phyloP scores from a whole-genome alignment of 495 filamentous ascomycete species.

The Corynascus novoguineensis region DNA sequence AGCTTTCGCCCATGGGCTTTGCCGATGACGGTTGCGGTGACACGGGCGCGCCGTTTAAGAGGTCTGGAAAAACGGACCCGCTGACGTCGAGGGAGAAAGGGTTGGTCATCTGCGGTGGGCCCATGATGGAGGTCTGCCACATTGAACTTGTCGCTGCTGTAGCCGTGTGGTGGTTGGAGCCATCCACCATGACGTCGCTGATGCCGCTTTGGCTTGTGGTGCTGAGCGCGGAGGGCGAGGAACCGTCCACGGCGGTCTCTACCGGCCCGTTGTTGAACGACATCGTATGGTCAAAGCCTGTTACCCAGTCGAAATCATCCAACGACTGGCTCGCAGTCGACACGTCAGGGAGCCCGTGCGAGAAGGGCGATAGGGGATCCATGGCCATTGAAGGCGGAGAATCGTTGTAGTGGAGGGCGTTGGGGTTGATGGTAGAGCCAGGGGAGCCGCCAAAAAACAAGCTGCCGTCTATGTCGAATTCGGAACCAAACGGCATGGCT shows the following conservation, averaged over 20 bases:
- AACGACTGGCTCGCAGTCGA: constrained; percentile 49
- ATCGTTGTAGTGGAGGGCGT: constrained; percentile 87
- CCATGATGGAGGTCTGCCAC: constrained; percentile 65
- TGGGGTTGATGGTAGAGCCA: constrained; percentile 83
- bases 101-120: constrained; percentile 52
- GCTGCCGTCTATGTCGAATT: constrained; percentile 68
- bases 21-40: constrained; percentile 57
- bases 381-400: constrained; percentile 68
- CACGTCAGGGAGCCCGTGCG: constrained; percentile 58
- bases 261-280: constrained; percentile 58
- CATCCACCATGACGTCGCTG: constrained; percentile 89
- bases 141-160: constrained; percentile 46
- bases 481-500: constrained; percentile 61
- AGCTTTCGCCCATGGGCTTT: constrained; percentile 48
- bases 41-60: constrained; percentile 53
- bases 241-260: constrained; percentile 81
- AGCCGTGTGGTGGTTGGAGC: constrained; percentile 55
- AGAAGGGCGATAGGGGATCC: constrained; percentile 70
- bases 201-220: constrained; percentile 86
- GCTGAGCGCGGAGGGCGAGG: constrained; percentile 91
- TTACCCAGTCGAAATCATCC: constrained; percentile 88
- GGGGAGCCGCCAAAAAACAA: constrained; percentile 59
- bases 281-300: constrained; percentile 71
- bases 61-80: constrained; percentile 53
- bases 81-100: constrained; percentile 58